Evolutionary conservation across 805 yeast species (phyloP).

Genomic region (Phaffomyces thermotolerans): DNA sequence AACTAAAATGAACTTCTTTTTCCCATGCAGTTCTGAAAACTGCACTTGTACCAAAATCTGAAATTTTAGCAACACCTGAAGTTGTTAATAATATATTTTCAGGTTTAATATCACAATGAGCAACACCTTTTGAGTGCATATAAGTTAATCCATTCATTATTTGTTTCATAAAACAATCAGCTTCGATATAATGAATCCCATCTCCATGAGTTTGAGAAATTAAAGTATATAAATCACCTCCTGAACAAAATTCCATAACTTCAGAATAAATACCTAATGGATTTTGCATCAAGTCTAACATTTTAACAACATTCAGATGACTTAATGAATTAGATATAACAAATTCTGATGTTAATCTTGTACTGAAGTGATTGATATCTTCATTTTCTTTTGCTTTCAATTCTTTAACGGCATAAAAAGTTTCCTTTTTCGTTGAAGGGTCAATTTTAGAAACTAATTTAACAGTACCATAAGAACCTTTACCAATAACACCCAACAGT

Average conservation of each 20-base stretch:
- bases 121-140: slow-evolving; percentile 87
- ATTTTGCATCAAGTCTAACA: slow-evolving; percentile 74
- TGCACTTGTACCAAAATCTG: slow-evolving; percentile 89
- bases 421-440: slow-evolving; percentile 63
- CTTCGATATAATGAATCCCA: slow-evolving; percentile 54
- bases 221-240: slow-evolving; percentile 68
- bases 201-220: slow-evolving; percentile 44
- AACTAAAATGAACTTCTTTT: slow-evolving; percentile 53
- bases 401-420: slow-evolving; percentile 92
- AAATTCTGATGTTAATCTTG: slow-evolving; percentile 86
- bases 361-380: slow-evolving; percentile 92
- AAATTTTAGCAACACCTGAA: slow-evolving; percentile 58
- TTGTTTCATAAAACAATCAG: slow-evolving; percentile 88
- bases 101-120: slow-evolving; percentile 89
- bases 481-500: slow-evolving; percentile 60
- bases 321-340: slow-evolving; percentile 75
- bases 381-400: slow-evolving; percentile 95
- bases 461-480: slow-evolving; percentile 98
- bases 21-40: slow-evolving; percentile 93
- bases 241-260: slow-evolving; percentile 93
- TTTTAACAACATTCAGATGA: slow-evolving; percentile 70
- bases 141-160: slow-evolving; percentile 73
- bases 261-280: slow-evolving; percentile 68
- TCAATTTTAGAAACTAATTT: slow-evolving; percentile 89
- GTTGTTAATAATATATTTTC: slow-evolving; percentile 73